A percentile compares a stretch with the other conserved stretches of the same genome.
Evolutionary conservation across 2,329 filamentous ascomycete genomes (phyloP).

Genomic region (Knufia fluminis): DNA sequence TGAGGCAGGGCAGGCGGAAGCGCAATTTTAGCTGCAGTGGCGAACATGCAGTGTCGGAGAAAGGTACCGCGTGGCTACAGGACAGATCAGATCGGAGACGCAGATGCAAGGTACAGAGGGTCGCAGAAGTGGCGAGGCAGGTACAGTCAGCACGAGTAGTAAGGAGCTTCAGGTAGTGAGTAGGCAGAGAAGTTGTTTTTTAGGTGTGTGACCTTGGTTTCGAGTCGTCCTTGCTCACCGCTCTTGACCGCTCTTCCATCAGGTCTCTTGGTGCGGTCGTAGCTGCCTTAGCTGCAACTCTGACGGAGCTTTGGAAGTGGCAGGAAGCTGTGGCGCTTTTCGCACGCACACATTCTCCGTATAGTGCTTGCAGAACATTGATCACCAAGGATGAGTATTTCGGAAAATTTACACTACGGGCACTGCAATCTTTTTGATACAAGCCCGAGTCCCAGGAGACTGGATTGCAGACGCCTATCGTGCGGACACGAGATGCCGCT

Average conservation of each 20-base stretch:
- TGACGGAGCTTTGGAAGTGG: not conserved
- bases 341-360: too few relatives aligned
- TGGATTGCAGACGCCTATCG: not conserved
- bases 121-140: not conserved
- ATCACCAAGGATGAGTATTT: too few relatives aligned
- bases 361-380: too few relatives aligned
- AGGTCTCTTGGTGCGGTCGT: not conserved
- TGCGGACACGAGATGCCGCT: not conserved
- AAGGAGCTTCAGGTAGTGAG: too few relatives aligned
- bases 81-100: too few relatives aligned
- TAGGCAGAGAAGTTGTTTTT: not conserved
- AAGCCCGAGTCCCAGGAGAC: slow-evolving; percentile 1
- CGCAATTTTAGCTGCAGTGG: not conserved
- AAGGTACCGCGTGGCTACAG: too few relatives aligned
- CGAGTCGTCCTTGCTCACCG: not conserved
- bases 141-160: too few relatives aligned
- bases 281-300: not conserved
- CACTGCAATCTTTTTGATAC: too few relatives aligned
- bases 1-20: not conserved
- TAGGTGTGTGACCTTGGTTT: not conserved
- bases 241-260: slow-evolving; percentile 7
- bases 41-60: too few relatives aligned
- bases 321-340: too few relatives aligned
- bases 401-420: too few relatives aligned
- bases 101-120: not conserved